phyloP scores from a whole-genome alignment of 805 yeast genomes.

The Ogataea polymorpha region DNA sequence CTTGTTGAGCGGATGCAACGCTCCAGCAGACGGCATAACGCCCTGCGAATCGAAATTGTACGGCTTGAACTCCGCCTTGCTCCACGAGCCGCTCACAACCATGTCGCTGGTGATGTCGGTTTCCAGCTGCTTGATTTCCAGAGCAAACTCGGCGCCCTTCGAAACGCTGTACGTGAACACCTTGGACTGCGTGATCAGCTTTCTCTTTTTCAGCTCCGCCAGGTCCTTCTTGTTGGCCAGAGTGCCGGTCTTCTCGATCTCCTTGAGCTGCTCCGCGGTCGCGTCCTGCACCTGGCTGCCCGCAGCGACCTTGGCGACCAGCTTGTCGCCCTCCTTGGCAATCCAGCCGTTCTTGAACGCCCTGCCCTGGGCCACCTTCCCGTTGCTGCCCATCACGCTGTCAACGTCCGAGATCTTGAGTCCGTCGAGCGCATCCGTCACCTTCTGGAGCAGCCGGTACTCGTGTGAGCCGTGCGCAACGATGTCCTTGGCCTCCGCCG shows the following conservation, averaged over 20 bases:
- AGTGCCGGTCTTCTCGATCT: conserved; percentile 54
- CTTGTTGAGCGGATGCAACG: conserved; percentile 93
- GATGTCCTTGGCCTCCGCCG: conserved; percentile 80
- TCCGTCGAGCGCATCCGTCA: conserved; percentile 71
- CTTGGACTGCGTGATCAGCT: conserved; percentile 70
- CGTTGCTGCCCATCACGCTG: conserved; percentile 72
- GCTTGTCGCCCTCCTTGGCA: conserved; percentile 76
- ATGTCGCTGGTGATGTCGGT: conserved; percentile 95
- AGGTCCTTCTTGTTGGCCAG: conserved; percentile 60
- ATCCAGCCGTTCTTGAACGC: conserved; percentile 99
- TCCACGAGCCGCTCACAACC: conserved; percentile 82
- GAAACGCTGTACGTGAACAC: conserved; percentile 67
- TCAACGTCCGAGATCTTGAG: conserved; percentile 76
- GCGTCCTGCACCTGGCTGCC: conserved; percentile 55
- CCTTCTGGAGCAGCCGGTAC: conserved; percentile 70
- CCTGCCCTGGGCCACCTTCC: conserved; percentile 92
- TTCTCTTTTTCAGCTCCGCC: conserved; percentile 89
- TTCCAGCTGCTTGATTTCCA: conserved; percentile 75
- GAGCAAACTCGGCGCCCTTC: conserved; percentile 83
- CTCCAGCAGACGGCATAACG: conserved; percentile 79
- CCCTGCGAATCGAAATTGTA: conserved; percentile 97
- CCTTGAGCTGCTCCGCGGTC: conserved; percentile 61
- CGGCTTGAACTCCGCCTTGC: conserved; percentile 80
- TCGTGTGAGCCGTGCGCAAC: conserved; percentile 87
- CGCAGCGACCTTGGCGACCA: conserved; percentile 57